Evolutionary conservation across 2,329 filamentous ascomycete genomes (phyloP).

Genomic region (Cadophora sp.): DNA sequence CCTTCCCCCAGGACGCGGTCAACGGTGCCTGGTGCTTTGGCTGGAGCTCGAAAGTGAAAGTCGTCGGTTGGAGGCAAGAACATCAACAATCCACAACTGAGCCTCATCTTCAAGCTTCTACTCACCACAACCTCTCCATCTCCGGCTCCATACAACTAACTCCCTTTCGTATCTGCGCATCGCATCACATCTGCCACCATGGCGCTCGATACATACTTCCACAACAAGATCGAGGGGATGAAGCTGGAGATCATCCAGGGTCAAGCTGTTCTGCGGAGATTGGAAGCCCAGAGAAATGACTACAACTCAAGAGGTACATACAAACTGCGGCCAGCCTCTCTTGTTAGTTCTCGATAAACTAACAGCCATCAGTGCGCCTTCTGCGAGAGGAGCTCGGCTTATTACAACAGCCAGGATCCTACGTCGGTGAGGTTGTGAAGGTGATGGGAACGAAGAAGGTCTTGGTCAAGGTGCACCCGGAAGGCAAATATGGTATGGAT

Average conservation of each 20-base stretch:
- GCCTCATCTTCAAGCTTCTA: conserved; percentile 20
- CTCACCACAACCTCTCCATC: conserved; percentile 11
- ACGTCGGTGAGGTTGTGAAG: conserved; percentile 99
- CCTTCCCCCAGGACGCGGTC: conserved; percentile 20
- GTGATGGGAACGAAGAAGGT: conserved; percentile 99
- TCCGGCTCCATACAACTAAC: not conserved
- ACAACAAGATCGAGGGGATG: conserved; percentile 99
- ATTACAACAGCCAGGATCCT: conserved; percentile 95
- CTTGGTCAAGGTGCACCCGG: conserved; percentile 97
- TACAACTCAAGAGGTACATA: conserved; percentile 83
- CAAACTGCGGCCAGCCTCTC: not conserved
- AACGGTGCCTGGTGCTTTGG: conserved; percentile 12
- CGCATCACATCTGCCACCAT: conserved; percentile 61
- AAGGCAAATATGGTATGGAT: conserved; percentile 95
- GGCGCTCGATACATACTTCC: conserved; percentile 99
- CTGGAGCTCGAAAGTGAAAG: conserved; percentile 8
- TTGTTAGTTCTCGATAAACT: conserved; percentile 26
- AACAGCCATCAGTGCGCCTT: conserved; percentile 70
- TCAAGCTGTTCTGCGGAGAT: conserved; percentile 89
- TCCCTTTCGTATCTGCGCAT: conserved; percentile 22
- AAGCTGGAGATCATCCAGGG: conserved; percentile 99
- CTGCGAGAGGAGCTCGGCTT: conserved; percentile 94
- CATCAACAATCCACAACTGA: conserved; percentile 18
- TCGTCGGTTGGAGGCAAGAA: conserved; percentile 19
- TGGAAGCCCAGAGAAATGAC: conserved; percentile 98